phyloP scores from a whole-genome alignment of 2,329 filamentous ascomycete species.

The Sporothrix pseudoabietina region DNA sequence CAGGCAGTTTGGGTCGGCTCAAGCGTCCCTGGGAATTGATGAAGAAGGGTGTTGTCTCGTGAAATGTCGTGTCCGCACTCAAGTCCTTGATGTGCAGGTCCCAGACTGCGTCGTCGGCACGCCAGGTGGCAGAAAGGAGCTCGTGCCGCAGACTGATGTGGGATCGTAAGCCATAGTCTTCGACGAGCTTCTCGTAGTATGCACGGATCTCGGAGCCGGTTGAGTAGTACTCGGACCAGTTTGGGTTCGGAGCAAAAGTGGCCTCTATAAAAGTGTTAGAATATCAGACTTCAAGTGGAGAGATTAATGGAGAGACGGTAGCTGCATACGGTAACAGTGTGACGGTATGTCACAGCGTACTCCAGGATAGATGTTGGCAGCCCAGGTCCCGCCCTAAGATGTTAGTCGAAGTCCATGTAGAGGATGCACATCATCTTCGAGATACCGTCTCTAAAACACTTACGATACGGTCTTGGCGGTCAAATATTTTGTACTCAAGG shows the following conservation, averaged over 20 bases:
- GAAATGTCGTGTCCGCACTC: neutral
- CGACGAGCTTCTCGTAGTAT: constrained; percentile 32
- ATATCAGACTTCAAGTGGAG: neutral
- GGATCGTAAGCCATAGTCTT: constrained; percentile 24
- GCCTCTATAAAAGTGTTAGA: constrained; percentile 19
- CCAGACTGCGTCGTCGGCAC: neutral
- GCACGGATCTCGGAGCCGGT: constrained; percentile 33
- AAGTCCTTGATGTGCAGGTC: neutral
- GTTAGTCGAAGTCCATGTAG: neutral
- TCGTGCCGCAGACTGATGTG: constrained; percentile 8
- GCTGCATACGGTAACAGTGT: constrained; percentile 32
- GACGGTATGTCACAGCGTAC: constrained; percentile 35
- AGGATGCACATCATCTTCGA: neutral
- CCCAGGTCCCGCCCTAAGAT: constrained; percentile 31
- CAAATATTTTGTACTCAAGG: neutral
- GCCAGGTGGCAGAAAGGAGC: constrained; percentile 7
- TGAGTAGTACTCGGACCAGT: constrained; percentile 34
- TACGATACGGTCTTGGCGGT: constrained; percentile 4
- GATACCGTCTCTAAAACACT: neutral
- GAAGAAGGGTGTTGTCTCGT: neutral
- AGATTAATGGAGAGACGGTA: neutral
- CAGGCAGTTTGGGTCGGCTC: neutral
- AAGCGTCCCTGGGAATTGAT: constrained; percentile 16
- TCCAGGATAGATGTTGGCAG: constrained; percentile 32
- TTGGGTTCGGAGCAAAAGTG: constrained; percentile 31